Evolutionary conservation across 1,139 yeast genomes (phyloP).

Genomic region (Blastobotrys malaysiensis): DNA sequence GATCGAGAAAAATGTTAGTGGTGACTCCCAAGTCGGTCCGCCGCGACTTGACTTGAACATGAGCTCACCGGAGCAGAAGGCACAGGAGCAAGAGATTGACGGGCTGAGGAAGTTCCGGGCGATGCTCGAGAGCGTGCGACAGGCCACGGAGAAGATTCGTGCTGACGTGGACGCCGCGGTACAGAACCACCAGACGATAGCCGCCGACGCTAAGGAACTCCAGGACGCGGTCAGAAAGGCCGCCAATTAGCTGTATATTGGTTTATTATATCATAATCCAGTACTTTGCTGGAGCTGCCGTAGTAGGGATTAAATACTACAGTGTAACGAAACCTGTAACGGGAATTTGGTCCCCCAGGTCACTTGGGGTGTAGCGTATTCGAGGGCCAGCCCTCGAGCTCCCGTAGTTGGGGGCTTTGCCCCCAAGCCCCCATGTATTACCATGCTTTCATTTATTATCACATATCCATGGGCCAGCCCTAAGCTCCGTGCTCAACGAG

Average conservation of each 20-base stretch:
- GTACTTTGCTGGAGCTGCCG: too few species aligned
- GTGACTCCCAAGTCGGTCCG: neutral
- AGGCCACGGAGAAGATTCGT: constrained; percentile 26
- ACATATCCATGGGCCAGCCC: too few species aligned
- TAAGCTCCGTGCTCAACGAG: too few species aligned
- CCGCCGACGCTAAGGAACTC: constrained; percentile 10
- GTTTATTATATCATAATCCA: too few species aligned
- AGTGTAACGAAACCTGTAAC: too few species aligned
- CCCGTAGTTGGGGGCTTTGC: too few species aligned
- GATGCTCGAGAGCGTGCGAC: constrained; percentile 22
- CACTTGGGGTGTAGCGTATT: too few species aligned
- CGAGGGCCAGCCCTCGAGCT: too few species aligned
- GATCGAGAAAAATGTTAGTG: neutral
- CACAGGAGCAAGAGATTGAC: constrained; percentile 11
- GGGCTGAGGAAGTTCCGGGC: constrained; percentile 20
- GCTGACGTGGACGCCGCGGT: constrained; percentile 20
- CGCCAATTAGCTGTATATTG: neutral
- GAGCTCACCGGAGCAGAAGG: neutral
- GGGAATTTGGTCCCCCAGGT: too few species aligned
- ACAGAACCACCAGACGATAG: constrained; percentile 21
- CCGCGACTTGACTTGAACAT: neutral
- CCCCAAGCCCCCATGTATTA: too few species aligned
- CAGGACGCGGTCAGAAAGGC: neutral
- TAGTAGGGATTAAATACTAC: too few species aligned
- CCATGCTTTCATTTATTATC: too few species aligned